Conservation (phyloP, 2,329 filamentous ascomycete species). For the Dothideomycetidae sp. region DNA sequence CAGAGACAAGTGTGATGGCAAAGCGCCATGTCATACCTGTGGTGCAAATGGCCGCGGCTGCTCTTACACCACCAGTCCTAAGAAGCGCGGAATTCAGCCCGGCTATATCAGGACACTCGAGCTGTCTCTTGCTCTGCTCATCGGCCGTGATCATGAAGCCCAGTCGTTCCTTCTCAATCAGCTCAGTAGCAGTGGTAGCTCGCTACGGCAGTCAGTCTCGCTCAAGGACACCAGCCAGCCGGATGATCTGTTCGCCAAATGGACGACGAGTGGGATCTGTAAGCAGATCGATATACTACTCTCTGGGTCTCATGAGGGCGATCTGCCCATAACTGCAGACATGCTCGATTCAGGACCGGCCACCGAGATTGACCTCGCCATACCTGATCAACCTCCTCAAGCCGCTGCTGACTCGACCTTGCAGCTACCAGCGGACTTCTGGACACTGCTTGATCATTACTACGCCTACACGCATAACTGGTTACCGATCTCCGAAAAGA, state of each 20-base stretch:
- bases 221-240: constrained; percentile 37
- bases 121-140: constrained; percentile 51
- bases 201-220: constrained; percentile 17
- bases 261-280: constrained; percentile 49
- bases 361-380: background rate
- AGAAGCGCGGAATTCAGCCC: constrained; percentile 66
- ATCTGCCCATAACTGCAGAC: background rate
- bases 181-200: constrained; percentile 1
- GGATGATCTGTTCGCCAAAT: constrained; percentile 45
- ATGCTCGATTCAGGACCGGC: background rate
- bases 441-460: constrained; percentile 54
- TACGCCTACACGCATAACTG: constrained; percentile 64
- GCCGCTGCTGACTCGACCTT: background rate
- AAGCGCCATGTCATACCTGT: constrained; percentile 55
- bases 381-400: background rate
- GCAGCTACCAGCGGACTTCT: constrained; percentile 40
- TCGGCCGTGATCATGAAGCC: constrained; percentile 48
- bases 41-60: constrained; percentile 48
- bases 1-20: constrained; percentile 59
- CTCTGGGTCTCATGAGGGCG: constrained; percentile 26
- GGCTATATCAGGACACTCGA: constrained; percentile 66
- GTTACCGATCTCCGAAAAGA: constrained; percentile 59
- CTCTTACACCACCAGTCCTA: constrained; percentile 57
- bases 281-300: constrained; percentile 49
- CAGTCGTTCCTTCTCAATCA: constrained; percentile 13